Base-by-base conservation (phyloP, 2,329 filamentous ascomycete genomes). In the Botrytis hyacinthi region DNA sequence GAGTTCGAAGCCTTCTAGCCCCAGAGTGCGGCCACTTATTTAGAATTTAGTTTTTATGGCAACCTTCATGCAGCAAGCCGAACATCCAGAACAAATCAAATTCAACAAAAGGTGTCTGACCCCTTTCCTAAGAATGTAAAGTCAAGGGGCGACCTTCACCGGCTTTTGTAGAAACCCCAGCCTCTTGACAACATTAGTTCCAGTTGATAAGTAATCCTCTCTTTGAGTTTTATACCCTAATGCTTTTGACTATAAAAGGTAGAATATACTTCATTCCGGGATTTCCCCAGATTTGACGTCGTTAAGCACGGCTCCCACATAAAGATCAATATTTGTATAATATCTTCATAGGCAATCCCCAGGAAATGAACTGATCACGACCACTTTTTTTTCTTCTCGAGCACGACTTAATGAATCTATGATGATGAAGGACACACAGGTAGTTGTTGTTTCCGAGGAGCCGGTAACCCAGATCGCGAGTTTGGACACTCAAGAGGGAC, bases 241-340 rank as follows among this genome's bases (percentile, higher is more conserved):
- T 42, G 20, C n/a, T 54, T 35, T 42, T 32, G 18, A 20, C 66
- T 57, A 57, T 69, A 42, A 42, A 42, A 32, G 16, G 48, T 69
- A 42, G 18, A 37, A 22, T 29, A 54, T 54, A 40, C 29, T 40
- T 67, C 9, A 37, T 57, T 42, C 48, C 66, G n/a, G 35, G 35
- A 57, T 69, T 59, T 57, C 66, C 66, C 66, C 66, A 69, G 66
- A 57, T 69, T 69, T 69, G 32, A 42, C 3, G 42, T 57, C 35
- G 4, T 57, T 42, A 18, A 69, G 66, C 48, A 69, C 35, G 48
- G 35, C 66, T 69, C 37, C n/a, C 66, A 20, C 18, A 18, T 57
- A 57, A 57, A 54, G 9, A 57, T 69, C 37, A 44, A 37, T 48
- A 69, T 32, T 57, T 10, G 32, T 29, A 69, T 37, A 57, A 22